phyloP scores from a whole-genome alignment of 2,329 filamentous ascomycete species.

The Metarhizium guizhouense region DNA sequence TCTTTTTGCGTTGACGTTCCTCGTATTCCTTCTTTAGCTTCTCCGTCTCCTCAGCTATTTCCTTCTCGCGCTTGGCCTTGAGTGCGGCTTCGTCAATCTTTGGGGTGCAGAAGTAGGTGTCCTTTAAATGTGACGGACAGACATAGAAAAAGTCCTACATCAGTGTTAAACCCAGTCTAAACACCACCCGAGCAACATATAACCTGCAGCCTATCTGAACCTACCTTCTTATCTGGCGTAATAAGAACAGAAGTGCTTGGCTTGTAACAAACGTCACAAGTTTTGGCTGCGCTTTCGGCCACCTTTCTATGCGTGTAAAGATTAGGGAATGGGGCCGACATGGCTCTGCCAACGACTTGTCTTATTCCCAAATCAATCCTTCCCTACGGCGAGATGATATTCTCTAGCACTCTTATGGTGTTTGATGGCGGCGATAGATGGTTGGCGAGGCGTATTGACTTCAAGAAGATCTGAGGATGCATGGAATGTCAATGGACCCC shows the following conservation, averaged over 20 bases:
- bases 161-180: not conserved
- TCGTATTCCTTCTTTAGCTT: slow-evolving; percentile 70
- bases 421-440: not conserved
- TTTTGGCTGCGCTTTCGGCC: slow-evolving; percentile 71
- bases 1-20: slow-evolving; percentile 59
- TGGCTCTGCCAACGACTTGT: not conserved
- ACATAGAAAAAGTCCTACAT: slow-evolving; percentile 79
- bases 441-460: too few relatives aligned
- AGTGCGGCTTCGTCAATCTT: slow-evolving; percentile 60
- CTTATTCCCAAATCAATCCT: not conserved
- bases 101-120: slow-evolving; percentile 70
- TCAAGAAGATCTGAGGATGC: too few relatives aligned
- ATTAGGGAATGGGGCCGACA: slow-evolving; percentile 51
- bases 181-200: not conserved
- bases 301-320: slow-evolving; percentile 80
- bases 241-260: slow-evolving; percentile 80
- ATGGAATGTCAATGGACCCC: not conserved
- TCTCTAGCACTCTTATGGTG: not conserved
- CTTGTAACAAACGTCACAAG: slow-evolving; percentile 89
- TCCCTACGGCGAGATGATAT: not conserved
- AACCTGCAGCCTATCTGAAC: slow-evolving; percentile 1
- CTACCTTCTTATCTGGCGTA: slow-evolving; percentile 79
- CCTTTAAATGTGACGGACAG: slow-evolving; percentile 74
- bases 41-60: slow-evolving; percentile 54
- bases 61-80: slow-evolving; percentile 52